A percentile compares a stretch with the other conserved stretches of the same genome.
These are phyloP conservation scores for Decorospora gaudefroyi DNA, from an alignment of 2,329 filamentous ascomycete genomes.

Conservation along the genomic window DNA sequence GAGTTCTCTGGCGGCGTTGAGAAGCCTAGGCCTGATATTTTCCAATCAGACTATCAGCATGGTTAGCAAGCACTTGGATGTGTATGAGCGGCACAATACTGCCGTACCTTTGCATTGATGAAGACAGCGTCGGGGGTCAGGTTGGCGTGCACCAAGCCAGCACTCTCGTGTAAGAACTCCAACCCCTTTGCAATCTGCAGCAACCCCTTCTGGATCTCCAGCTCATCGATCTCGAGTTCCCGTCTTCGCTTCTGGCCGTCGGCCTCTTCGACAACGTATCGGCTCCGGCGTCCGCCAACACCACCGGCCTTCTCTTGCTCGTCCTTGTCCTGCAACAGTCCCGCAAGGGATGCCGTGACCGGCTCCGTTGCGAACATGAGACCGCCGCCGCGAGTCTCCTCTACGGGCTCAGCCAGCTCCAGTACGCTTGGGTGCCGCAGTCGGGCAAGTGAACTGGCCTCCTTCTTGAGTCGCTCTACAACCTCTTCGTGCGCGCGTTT, in stretches of 20 bases:
- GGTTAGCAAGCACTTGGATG: conserved; percentile 33
- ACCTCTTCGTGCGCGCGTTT: conserved; percentile 88
- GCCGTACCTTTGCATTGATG: conserved; percentile 82
- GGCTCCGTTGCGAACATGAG: conserved; percentile 95
- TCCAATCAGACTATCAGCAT: conserved; percentile 81
- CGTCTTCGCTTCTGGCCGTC: conserved; percentile 71
- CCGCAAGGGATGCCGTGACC: conserved; percentile 84
- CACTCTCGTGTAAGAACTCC: conserved; percentile 94
- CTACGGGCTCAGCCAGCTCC: conserved; percentile 91
- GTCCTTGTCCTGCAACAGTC: conserved; percentile 84
- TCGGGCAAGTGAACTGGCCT: conserved; percentile 84
- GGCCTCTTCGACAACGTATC: conserved; percentile 78
- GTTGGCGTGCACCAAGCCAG: conserved; percentile 90
- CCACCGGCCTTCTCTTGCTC: conserved; percentile 75
- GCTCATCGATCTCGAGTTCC: conserved; percentile 91
- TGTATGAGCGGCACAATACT: conserved; percentile 19
- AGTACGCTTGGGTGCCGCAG: conserved; percentile 89
- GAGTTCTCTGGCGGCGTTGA: conserved; percentile 79
- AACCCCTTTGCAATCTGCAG: conserved; percentile 91
- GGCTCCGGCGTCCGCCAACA: conserved; percentile 70
- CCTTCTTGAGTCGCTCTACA: conserved; percentile 85
- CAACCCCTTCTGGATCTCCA: conserved; percentile 96
- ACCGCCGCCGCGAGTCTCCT: conserved; percentile 88
- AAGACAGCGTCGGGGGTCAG: conserved; percentile 91
- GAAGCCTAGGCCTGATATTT: conserved; percentile 92